A percentile compares a stretch with the other conserved stretches of the same genome.
Evolutionary conservation across 2,329 filamentous ascomycete species (phyloP).

Genomic region (Talaromyces sp.): DNA sequence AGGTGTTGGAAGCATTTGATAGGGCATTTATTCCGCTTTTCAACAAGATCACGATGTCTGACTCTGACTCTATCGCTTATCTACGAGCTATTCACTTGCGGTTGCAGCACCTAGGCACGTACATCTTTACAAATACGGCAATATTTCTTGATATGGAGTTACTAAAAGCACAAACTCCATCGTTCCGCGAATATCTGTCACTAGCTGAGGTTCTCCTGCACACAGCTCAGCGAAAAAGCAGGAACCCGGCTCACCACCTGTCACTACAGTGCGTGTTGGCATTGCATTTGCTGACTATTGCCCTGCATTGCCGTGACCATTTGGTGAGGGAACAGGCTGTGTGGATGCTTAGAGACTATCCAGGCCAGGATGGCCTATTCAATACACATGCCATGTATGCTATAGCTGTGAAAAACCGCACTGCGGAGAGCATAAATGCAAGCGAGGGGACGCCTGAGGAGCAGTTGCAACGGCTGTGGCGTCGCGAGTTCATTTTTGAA

Average conservation of each 20-base stretch:
- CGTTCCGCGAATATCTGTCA: constrained; percentile 10
- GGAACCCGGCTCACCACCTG: neutral
- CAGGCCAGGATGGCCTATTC: constrained; percentile 12
- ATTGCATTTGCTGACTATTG: neutral
- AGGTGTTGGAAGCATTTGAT: constrained; percentile 6
- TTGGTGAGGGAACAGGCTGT: constrained; percentile 5
- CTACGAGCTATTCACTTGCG: constrained; percentile 8
- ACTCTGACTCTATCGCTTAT: constrained; percentile 2
- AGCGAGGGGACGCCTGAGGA: constrained; percentile 5
- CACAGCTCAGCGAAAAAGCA: neutral
- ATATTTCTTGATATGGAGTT: constrained; percentile 11
- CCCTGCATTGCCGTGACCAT: constrained; percentile 10
- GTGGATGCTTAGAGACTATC: constrained; percentile 9
- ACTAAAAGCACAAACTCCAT: constrained; percentile 2
- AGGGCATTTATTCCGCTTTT: constrained; percentile 9
- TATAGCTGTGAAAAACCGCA: constrained; percentile 4
- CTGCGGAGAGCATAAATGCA: neutral
- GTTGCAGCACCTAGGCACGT: constrained; percentile 5
- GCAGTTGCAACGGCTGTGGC: constrained; percentile 11
- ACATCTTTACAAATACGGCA: constrained; percentile 4
- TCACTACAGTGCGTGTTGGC: constrained; percentile 3
- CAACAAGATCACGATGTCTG: constrained; percentile 9
- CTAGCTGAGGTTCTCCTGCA: constrained; percentile 7
- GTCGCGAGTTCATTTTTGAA: constrained; percentile 10
- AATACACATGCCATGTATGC: constrained; percentile 1